Base-by-base conservation (phyloP, 805 yeast genomes). In the Metschnikowia colocasiae region DNA sequence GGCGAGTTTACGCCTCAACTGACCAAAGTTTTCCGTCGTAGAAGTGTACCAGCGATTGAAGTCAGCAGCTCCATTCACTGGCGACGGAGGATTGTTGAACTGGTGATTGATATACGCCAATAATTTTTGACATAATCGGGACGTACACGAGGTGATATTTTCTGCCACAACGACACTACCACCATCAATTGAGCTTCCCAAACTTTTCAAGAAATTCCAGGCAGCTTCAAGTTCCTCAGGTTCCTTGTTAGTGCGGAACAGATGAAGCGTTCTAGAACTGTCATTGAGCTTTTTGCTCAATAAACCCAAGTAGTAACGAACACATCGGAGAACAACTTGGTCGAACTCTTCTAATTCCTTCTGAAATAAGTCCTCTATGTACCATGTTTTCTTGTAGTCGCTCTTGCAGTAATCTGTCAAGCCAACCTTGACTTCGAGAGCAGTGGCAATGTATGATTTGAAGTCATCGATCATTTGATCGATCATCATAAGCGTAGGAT, bases 401-500 rank as follows among this genome's bases (percentile, higher is more conserved):
- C 86, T 80, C 30, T 67, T 76, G 54, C 80, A 74, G 56, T 81
- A 84, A 40, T 79, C 83, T 23, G 75, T 66, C 40, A 85, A 77
- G 0, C 88, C 81, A 48, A 79, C 80, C 60, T 89, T 83, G 43
- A 90, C 79, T 53, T 81, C 85, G 15, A 88, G 74, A 0, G 96
- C 91, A 29, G 90, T 70, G 40, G 79, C 76, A 47, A 92, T 79
- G 61, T 88, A 89, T 2, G 83, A 76, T 55, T 83, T 83, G 61
- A 92, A 85, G 62, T 89, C 96, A 39, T 81, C 90, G 51, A 92
- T 79, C 78, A 89, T 85, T 66, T 92, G 97, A 64, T 94, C 99
- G 56, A 94, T 87, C 83, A 89, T 87, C 90, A 89, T 86, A 82
- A 91, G 80, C 0, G 97, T 90, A 1, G 97, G 96, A 57, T 85